phyloP scores from a whole-genome alignment of 257 asterid species.

The Asclepias syriaca region DNA sequence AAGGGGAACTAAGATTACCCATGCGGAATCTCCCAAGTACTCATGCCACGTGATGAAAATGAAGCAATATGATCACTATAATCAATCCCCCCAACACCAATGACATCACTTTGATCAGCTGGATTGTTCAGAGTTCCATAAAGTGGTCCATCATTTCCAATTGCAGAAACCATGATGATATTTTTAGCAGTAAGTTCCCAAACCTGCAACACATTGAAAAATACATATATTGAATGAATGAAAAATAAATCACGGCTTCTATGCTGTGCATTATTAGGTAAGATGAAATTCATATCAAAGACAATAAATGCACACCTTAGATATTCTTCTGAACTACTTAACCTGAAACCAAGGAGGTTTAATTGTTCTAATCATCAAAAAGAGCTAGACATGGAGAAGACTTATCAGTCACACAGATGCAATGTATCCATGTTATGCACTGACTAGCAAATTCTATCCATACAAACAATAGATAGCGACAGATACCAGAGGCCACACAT shows the following conservation, averaged over 20 bases:
- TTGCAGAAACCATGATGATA: constrained; percentile 96
- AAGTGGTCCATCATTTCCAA: constrained; percentile 97
- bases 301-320: not conserved
- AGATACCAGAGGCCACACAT: not conserved
- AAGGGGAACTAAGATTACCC: constrained; percentile 45
- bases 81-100: constrained; percentile 99
- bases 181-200: constrained; percentile 98
- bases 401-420: not conserved
- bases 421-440: not conserved
- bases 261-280: not conserved
- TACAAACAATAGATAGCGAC: not conserved
- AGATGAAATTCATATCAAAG: constrained; percentile 4
- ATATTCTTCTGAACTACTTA: not conserved
- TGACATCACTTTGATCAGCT: constrained; percentile 99
- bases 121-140: constrained; percentile 99
- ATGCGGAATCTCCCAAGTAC: constrained; percentile 99
- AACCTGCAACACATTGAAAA: constrained; percentile 36
- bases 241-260: not conserved
- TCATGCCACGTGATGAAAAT: constrained; percentile 99
- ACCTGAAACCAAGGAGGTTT: not conserved
- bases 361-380: not conserved
- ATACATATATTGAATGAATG: not conserved
- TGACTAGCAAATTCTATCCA: not conserved
- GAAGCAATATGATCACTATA: constrained; percentile 97
- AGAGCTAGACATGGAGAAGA: not conserved